These are phyloP conservation scores for Penicillium sp. DNA, from an alignment of 2,329 filamentous ascomycete species.

Conservation along the genomic window DNA sequence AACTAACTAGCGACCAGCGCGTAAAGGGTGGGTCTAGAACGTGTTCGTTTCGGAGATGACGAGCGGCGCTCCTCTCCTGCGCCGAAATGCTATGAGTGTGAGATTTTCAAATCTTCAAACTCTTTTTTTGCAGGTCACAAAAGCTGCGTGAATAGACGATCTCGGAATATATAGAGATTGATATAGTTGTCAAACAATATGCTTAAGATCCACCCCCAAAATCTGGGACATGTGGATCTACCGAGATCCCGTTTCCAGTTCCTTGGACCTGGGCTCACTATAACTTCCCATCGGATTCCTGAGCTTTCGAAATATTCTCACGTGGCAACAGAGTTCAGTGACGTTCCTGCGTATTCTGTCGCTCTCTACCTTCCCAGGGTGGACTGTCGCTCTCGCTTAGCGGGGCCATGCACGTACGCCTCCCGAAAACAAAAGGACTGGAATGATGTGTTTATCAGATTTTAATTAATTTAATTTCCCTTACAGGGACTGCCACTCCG, in stretches of 20 bases:
- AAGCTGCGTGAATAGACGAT: too few relatives aligned
- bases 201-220: slow-evolving; percentile 16
- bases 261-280: slow-evolving; percentile 18
- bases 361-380: background rate
- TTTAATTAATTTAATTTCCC: background rate
- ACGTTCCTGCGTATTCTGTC: slow-evolving; percentile 1
- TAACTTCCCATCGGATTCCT: slow-evolving; percentile 13
- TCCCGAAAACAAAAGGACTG: background rate
- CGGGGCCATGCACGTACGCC: background rate
- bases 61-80: background rate
- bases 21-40: slow-evolving; percentile 3
- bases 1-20: background rate
- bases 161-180: background rate
- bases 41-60: background rate
- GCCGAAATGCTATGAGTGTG: background rate
- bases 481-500: background rate
- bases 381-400: background rate
- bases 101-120: too few relatives aligned
- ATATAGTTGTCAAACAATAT: slow-evolving; percentile 5
- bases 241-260: slow-evolving; percentile 24
- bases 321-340: slow-evolving; percentile 16
- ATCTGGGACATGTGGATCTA: slow-evolving; percentile 24
- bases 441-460: background rate
- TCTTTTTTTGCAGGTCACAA: background rate
- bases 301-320: slow-evolving; percentile 11